phyloP scores from a whole-genome alignment of 192 early-diverging fungal species.

The Chytriomyces hyalinus region DNA sequence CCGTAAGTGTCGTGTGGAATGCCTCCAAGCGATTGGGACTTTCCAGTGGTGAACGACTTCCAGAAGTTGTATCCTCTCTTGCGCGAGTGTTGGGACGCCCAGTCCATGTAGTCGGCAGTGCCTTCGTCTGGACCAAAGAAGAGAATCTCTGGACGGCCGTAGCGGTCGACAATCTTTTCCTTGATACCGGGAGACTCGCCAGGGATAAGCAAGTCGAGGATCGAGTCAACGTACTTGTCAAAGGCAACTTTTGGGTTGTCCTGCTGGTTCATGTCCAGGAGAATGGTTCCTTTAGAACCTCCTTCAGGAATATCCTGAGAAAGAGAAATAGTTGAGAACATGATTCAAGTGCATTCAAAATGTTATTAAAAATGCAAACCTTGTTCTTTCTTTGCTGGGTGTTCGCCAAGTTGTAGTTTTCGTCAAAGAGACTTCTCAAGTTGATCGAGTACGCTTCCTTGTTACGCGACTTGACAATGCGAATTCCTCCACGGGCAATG shows the following conservation, averaged over 20 bases:
- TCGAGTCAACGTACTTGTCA: slow-evolving; percentile 97
- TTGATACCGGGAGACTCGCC: slow-evolving; percentile 96
- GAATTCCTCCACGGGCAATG: slow-evolving; percentile 97
- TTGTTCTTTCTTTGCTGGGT: slow-evolving; percentile 99
- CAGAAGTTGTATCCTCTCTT: slow-evolving; percentile 90
- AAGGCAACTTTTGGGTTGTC: slow-evolving; percentile 94
- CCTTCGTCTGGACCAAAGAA: slow-evolving; percentile 99
- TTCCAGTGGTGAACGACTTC: slow-evolving; percentile 99
- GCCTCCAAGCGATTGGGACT: slow-evolving; percentile 90
- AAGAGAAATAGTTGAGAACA: neutral
- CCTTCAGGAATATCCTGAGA: slow-evolving; percentile 91
- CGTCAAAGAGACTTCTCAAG: slow-evolving; percentile 93
- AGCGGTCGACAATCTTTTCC: slow-evolving; percentile 90
- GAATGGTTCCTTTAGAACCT: slow-evolving; percentile 98
- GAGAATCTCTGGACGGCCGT: slow-evolving; percentile 93
- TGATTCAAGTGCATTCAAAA: neutral
- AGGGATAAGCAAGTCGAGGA: slow-evolving; percentile 90
- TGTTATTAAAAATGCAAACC: slow-evolving; percentile 15
- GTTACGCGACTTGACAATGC: slow-evolving; percentile 97
- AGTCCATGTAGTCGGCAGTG: slow-evolving; percentile 98
- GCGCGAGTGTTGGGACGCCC: slow-evolving; percentile 94
- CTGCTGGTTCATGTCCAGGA: slow-evolving; percentile 91
- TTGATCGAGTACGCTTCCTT: slow-evolving; percentile 96
- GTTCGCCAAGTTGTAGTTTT: slow-evolving; percentile 95
- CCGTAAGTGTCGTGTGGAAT: slow-evolving; percentile 98